Evolutionary conservation across 2,329 filamentous ascomycete species (phyloP), one percentile per base, ranked within the genome.

Genomic region (Dactylellina leptospora): DNA sequence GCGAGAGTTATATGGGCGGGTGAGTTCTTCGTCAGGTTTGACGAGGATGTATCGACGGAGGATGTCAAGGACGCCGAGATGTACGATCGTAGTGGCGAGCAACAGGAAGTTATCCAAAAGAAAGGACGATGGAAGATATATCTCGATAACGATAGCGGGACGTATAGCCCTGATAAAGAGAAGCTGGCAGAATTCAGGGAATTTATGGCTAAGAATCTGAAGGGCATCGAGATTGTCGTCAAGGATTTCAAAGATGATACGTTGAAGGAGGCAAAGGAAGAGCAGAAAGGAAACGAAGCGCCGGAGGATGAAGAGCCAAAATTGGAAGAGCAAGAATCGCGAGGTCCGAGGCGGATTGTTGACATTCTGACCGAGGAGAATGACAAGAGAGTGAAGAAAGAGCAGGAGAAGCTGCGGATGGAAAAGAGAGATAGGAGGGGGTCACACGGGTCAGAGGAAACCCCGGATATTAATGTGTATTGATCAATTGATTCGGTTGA

Each of bases 121-220:
- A 44, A 55, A 38, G 56, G 58, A 8, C 40, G 54, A 8, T 73
- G 69, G 69, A 61, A 56, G 25, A 73, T 73, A 3, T 73, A 68
- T 42, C 23, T 73, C 20, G 69, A 73, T 25, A 73, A 73, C 16
- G 69, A 73, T 27, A 73, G 69, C 22, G 69, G 69, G 6, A 73
- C 69, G 1, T 73, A 62, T 27, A 54, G 51, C 23, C 69, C 69
- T 13, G 48, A 56, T 36, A 33, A 61, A 13, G 48, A 53, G 3
- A 68, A 73, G 20, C 22, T 73, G 18, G 51, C n/a, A 1, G 42
- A 60, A 6, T 73, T 73, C 22, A 40, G 69, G 4, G 48, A 63
- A 22, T 73, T 73, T 22, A 73, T 73, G 69, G 59, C 69, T 1
- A 55, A 61, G 22, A 73, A 73, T 27, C 28, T 73, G 28, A 66